phyloP scores from a whole-genome alignment of 2,329 filamentous ascomycete genomes.

The Fusarium fracticaudum region DNA sequence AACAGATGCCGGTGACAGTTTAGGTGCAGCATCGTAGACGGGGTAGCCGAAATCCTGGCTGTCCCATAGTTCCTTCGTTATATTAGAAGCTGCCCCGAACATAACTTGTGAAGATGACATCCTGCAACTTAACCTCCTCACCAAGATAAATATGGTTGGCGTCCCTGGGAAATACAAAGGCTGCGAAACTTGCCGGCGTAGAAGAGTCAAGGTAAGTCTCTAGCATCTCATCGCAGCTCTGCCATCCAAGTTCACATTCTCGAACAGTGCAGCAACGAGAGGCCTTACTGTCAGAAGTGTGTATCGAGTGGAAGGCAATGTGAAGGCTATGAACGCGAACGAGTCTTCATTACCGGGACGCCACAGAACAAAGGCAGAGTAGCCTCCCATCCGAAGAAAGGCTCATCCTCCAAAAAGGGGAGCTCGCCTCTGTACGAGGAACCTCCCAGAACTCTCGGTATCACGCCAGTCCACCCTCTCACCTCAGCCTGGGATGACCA shows the following conservation, averaged over 20 bases:
- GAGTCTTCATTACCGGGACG: conserved; percentile 72
- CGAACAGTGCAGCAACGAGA: conserved; percentile 68
- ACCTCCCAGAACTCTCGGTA: conserved; percentile 32
- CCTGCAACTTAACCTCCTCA: neutral
- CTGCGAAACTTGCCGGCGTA: conserved; percentile 68
- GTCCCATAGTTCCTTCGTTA: neutral
- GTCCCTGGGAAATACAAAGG: conserved; percentile 72
- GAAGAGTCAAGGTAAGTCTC: conserved; percentile 65
- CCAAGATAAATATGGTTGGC: conserved; percentile 62
- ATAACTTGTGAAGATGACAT: neutral
- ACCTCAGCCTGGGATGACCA: conserved; percentile 62
- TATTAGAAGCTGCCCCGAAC: neutral
- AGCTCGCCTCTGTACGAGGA: conserved; percentile 41
- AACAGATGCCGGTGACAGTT: conserved; percentile 24
- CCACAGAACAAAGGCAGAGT: conserved; percentile 63
- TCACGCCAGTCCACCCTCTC: conserved; percentile 53
- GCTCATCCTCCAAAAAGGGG: conserved; percentile 47
- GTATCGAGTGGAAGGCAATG: conserved; percentile 65
- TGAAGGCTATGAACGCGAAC: conserved; percentile 69
- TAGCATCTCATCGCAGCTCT: neutral
- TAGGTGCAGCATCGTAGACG: conserved; percentile 32
- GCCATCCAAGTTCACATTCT: conserved; percentile 2
- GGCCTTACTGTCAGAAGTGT: conserved; percentile 70
- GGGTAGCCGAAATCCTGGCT: conserved; percentile 15
- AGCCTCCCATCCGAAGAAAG: conserved; percentile 63